These are phyloP conservation scores for Peniophora sp. DNA, from an alignment of 1,284 basidiomycete genomes.

Conservation along the genomic window DNA sequence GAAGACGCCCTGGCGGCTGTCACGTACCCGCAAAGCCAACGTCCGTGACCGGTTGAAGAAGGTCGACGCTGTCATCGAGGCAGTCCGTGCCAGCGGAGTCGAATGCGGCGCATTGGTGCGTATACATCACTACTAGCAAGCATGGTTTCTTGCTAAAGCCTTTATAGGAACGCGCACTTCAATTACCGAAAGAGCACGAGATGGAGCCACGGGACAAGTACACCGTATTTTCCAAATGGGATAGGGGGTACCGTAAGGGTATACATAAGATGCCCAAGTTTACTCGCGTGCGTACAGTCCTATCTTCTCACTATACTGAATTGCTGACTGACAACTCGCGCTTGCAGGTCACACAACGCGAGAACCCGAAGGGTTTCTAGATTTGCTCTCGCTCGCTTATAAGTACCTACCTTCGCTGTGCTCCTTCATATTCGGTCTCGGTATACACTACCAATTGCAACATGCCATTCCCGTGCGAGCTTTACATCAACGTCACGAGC, in stretches of 20 bases:
- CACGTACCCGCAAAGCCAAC: slow-evolving; percentile 86
- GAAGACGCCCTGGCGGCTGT: slow-evolving; percentile 94
- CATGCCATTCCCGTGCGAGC: no score
- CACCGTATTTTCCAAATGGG: slow-evolving; percentile 77
- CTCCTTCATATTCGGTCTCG: no score
- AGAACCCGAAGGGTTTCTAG: slow-evolving; percentile 88
- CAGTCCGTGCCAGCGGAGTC: slow-evolving; percentile 77
- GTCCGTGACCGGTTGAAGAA: slow-evolving; percentile 82
- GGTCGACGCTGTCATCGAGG: slow-evolving; percentile 90
- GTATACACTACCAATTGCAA: no score
- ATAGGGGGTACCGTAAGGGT: slow-evolving; percentile 80
- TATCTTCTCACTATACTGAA: neutral
- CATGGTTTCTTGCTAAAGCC: neutral
- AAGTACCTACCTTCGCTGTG: no score
- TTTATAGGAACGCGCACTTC: slow-evolving; percentile 53
- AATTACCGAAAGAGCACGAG: slow-evolving; percentile 82
- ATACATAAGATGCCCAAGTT: slow-evolving; percentile 96
- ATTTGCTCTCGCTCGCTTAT: neutral
- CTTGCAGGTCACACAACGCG: slow-evolving; percentile 67
- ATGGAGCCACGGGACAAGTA: slow-evolving; percentile 93
- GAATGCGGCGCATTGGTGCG: slow-evolving; percentile 68
- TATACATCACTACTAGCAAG: slow-evolving; percentile 10
- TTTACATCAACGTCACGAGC: no score
- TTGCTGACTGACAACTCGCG: slow-evolving; percentile 7
- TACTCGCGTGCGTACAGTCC: slow-evolving; percentile 62